These are phyloP conservation scores for Coemansia sp. DNA, from an alignment of 192 early-diverging fungal genomes.

Conservation along the genomic window DNA sequence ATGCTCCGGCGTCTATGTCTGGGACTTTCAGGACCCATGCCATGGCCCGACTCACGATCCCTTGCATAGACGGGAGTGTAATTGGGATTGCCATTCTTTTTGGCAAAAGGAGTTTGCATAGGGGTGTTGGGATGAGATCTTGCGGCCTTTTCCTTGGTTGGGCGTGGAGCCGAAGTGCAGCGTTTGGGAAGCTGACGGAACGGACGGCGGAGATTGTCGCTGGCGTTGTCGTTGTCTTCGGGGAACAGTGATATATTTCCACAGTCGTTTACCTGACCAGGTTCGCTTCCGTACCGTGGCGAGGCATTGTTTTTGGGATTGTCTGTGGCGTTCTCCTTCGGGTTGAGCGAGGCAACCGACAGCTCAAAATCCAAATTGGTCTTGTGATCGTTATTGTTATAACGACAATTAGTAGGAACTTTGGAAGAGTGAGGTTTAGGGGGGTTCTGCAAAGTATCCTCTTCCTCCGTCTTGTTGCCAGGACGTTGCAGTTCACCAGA, in stretches of 20 bases:
- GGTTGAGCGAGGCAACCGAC: neutral
- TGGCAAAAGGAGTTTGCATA: too few relatives aligned
- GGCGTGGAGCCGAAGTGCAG: neutral
- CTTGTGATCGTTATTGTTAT: neutral
- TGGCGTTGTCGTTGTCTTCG: neutral
- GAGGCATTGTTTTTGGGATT: neutral
- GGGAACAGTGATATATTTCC: neutral
- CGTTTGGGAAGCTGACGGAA: neutral
- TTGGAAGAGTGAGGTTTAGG: neutral
- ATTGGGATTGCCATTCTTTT: too few relatives aligned
- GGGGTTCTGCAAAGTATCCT: neutral
- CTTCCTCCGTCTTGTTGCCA: neutral
- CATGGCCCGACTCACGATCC: too few relatives aligned
- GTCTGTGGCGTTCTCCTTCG: neutral
- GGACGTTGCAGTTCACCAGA: neutral
- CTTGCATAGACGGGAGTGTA: too few relatives aligned
- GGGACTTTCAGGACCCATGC: too few relatives aligned
- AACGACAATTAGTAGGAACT: neutral
- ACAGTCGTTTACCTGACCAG: neutral
- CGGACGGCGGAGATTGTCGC: neutral
- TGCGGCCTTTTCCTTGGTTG: neutral
- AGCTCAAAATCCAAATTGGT: neutral
- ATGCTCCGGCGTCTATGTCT: too few relatives aligned
- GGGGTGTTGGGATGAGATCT: neutral
- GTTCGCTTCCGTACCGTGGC: neutral